Percentiles rank a stretch among this genome's conserved stretches.
phyloP scores from a whole-genome alignment of 2,329 filamentous ascomycete species.

The Pestalotiopsis sp. region DNA sequence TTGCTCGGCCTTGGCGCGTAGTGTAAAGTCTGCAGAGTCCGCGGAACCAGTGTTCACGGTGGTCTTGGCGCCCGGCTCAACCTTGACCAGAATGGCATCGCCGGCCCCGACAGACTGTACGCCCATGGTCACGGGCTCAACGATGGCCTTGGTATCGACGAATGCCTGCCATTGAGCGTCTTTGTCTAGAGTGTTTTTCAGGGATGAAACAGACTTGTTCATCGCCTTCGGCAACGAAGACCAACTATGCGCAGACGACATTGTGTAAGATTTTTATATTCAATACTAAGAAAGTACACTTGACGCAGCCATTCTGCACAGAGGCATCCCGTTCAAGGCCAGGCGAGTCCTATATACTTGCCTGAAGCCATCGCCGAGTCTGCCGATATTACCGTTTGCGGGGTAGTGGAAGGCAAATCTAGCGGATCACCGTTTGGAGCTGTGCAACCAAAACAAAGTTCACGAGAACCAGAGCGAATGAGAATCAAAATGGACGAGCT shows the following conservation, averaged over 20 bases:
- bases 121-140: constrained; percentile 2
- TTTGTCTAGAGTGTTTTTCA: not conserved
- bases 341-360: too few relatives aligned
- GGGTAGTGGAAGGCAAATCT: not conserved
- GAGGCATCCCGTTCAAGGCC: too few relatives aligned
- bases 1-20: constrained; percentile 2
- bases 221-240: not conserved
- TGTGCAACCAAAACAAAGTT: not conserved
- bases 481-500: not conserved
- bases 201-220: not conserved
- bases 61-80: constrained; percentile 1
- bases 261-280: not conserved
- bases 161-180: constrained; percentile 9
- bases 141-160: constrained; percentile 1
- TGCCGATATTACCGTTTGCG: not conserved
- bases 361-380: too few relatives aligned
- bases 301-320: not conserved
- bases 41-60: not conserved
- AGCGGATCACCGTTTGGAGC: not conserved
- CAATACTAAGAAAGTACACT: not conserved
- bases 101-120: not conserved
- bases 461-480: not conserved
- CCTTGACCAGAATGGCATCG: constrained; percentile 3
- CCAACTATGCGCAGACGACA: not conserved
- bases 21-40: not conserved